phyloP scores from a whole-genome alignment of 176 grass and related monocot genomes.

The Bonia amplexicaulis region DNA sequence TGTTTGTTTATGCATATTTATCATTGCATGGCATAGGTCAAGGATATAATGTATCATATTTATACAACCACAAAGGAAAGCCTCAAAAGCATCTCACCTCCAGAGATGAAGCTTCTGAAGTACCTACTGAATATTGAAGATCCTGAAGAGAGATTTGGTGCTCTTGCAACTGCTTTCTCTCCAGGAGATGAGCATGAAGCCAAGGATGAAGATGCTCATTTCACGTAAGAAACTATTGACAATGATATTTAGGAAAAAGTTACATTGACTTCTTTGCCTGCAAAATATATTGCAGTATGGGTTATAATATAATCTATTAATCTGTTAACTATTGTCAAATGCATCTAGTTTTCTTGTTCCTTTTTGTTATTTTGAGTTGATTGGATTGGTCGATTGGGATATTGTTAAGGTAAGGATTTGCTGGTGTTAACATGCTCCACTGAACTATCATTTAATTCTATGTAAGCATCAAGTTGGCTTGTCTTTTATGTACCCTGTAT shows the following conservation, averaged over 20 bases:
- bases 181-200: slow-evolving; percentile 55
- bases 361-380: background rate
- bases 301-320: background rate
- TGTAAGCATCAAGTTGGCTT: background rate
- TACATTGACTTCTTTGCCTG: background rate
- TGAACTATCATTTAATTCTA: background rate
- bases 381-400: background rate
- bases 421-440: background rate
- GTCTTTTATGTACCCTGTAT: background rate
- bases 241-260: background rate
- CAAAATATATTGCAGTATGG: background rate
- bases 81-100: slow-evolving; percentile 75
- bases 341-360: background rate
- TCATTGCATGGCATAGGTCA: slow-evolving; percentile 46
- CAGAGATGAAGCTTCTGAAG: slow-evolving; percentile 86
- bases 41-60: slow-evolving; percentile 86
- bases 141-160: slow-evolving; percentile 70
- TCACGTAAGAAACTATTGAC: slow-evolving; percentile 58
- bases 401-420: background rate
- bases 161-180: slow-evolving; percentile 73
- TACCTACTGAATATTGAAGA: slow-evolving; percentile 93
- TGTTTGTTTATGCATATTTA: slow-evolving; percentile 11
- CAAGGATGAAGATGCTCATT: slow-evolving; percentile 63
- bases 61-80: slow-evolving; percentile 73
- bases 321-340: background rate